Evolutionary conservation across 2,329 filamentous ascomycete genomes (phyloP).

Genomic region (Thielaviopsis ethacetica): DNA sequence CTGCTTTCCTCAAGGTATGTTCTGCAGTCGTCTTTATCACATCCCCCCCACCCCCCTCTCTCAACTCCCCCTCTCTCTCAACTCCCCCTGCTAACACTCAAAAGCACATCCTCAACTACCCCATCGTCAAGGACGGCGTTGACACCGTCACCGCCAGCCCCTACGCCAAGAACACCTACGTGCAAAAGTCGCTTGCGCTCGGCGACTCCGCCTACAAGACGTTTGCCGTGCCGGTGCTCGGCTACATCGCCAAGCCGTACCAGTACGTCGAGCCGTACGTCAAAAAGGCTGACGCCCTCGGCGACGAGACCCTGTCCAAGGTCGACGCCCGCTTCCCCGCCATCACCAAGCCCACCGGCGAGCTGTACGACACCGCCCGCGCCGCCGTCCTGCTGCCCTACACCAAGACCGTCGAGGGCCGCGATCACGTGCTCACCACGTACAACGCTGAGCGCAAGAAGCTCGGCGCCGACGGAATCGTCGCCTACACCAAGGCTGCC

Average conservation of each 20-base stretch:
- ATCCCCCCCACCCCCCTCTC: too few species aligned
- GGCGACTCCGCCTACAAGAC: constrained; percentile 59
- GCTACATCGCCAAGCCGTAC: constrained; percentile 55
- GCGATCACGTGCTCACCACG: constrained; percentile 41
- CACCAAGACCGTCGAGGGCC: constrained; percentile 43
- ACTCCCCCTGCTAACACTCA: constrained; percentile 12
- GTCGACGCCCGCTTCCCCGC: constrained; percentile 56
- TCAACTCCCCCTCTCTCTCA: too few species aligned
- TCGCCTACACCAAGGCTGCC: constrained; percentile 54
- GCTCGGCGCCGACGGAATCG: constrained; percentile 43
- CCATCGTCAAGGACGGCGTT: constrained; percentile 64
- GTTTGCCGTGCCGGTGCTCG: constrained; percentile 61
- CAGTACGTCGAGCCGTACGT: constrained; percentile 74
- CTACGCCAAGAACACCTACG: constrained; percentile 69
- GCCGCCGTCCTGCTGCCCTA: constrained; percentile 45
- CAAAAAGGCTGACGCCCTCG: constrained; percentile 61
- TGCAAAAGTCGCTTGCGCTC: constrained; percentile 65
- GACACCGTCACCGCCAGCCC: constrained; percentile 25
- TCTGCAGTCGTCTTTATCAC: too few species aligned
- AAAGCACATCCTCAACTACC: constrained; percentile 74
- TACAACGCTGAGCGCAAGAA: constrained; percentile 46
- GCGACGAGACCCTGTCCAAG: constrained; percentile 51
- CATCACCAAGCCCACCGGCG: constrained; percentile 58
- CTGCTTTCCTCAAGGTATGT: constrained; percentile 33
- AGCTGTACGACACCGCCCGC: constrained; percentile 49